phyloP scores from a whole-genome alignment of 441 rosid genomes.

The Brassica hybrid region DNA sequence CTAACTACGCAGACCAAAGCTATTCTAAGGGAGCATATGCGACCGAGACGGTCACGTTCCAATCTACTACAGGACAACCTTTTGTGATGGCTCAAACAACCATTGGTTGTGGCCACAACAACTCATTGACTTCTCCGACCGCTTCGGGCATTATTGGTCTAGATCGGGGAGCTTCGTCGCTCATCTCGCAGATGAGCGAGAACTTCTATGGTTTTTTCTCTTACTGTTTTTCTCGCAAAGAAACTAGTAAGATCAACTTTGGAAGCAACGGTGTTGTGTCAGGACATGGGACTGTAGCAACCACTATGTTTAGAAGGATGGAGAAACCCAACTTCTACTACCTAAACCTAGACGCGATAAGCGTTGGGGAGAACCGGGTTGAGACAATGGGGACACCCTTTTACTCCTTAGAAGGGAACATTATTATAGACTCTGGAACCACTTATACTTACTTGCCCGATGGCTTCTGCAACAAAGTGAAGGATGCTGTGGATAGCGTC shows the following conservation, averaged over 20 bases:
- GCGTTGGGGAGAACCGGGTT: conserved; percentile 7
- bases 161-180: conserved; percentile 1
- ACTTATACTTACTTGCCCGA: conserved; percentile 21
- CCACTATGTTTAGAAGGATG: neutral
- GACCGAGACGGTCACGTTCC: conserved; percentile 21
- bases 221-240: conserved; percentile 20
- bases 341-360: conserved; percentile 27
- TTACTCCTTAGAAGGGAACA: conserved; percentile 25
- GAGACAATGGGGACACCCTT: conserved; percentile 31
- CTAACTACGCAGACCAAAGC: neutral
- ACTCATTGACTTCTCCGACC: neutral
- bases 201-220: conserved; percentile 16
- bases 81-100: conserved; percentile 27
- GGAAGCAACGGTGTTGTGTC: neutral
- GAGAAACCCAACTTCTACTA: neutral
- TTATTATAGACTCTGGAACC: conserved; percentile 27
- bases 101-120: conserved; percentile 25
- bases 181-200: conserved; percentile 13
- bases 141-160: conserved; percentile 32
- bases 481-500: conserved; percentile 1
- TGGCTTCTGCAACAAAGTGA: conserved; percentile 17
- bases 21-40: conserved; percentile 8
- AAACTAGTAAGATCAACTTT: conserved; percentile 2
- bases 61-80: conserved; percentile 23
- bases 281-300: neutral